Evolutionary conservation across 495 filamentous ascomycete genomes (phyloP).

Genomic region (Penicillium steckii): DNA sequence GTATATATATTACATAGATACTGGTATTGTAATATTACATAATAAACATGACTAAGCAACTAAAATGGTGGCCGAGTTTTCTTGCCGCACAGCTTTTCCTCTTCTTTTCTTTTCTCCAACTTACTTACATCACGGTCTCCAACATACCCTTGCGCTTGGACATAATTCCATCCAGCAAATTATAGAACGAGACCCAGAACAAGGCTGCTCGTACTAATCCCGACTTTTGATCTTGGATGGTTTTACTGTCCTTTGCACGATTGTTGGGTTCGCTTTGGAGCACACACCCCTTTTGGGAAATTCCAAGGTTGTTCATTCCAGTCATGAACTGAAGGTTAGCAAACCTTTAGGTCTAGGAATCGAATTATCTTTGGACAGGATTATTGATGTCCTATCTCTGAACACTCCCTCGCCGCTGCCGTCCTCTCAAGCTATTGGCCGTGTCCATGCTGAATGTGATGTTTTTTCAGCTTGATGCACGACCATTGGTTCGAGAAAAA

Average conservation of each 20-base stretch:
- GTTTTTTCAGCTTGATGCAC: neutral
- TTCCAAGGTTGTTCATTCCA: neutral
- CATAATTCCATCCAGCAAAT: constrained; percentile 21
- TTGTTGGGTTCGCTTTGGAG: constrained; percentile 53
- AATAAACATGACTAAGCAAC: neutral
- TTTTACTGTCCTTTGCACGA: constrained; percentile 25
- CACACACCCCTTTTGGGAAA: constrained; percentile 29
- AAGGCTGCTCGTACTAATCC: constrained; percentile 52
- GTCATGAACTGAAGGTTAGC: neutral
- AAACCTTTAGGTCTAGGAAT: neutral
- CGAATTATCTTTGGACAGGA: neutral
- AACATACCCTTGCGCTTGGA: constrained; percentile 41
- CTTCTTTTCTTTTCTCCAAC: constrained; percentile 27
- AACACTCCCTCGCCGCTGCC: neutral
- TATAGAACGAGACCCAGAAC: constrained; percentile 48
- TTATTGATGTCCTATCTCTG: neutral
- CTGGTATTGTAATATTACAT: neutral
- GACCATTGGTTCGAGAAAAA: neutral
- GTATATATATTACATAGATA: neutral
- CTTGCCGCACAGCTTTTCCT: constrained; percentile 5
- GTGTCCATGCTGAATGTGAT: neutral
- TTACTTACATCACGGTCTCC: constrained; percentile 39
- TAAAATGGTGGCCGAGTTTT: constrained; percentile 3
- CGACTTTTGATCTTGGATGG: constrained; percentile 31
- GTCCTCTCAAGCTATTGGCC: neutral